Evolutionary conservation across 495 filamentous ascomycete genomes (phyloP).

Genomic region (Echria macrotheca): DNA sequence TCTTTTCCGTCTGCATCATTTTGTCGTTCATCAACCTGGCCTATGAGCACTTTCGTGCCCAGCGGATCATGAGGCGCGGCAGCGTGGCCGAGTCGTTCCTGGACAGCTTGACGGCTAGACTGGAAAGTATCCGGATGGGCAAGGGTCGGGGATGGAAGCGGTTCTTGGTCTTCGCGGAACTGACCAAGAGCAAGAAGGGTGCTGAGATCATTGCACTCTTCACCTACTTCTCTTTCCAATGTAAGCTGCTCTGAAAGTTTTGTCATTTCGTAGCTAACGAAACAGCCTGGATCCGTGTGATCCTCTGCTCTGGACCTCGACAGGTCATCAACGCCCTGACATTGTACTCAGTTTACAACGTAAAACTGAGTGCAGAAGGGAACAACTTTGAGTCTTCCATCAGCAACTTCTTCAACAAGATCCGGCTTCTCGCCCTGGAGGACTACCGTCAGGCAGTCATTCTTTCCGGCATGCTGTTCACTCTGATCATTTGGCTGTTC

Average conservation of each 20-base stretch:
- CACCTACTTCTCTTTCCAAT: conserved; percentile 90
- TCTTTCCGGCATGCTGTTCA: conserved; percentile 85
- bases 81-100: conserved; percentile 89
- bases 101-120: conserved; percentile 73
- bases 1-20: conserved; percentile 86
- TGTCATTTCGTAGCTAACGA: conserved; percentile 4
- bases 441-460: conserved; percentile 75
- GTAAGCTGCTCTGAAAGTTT: conserved; percentile 38
- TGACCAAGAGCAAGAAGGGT: conserved; percentile 88
- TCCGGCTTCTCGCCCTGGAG: conserved; percentile 60
- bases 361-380: conserved; percentile 58
- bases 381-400: conserved; percentile 50
- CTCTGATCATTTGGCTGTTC: conserved; percentile 83
- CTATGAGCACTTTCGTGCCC: conserved; percentile 71
- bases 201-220: conserved; percentile 89
- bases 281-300: conserved; percentile 72
- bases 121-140: conserved; percentile 70
- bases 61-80: conserved; percentile 71
- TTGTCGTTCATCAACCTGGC: conserved; percentile 71
- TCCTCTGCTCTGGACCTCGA: conserved; percentile 86
- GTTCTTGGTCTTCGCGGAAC: conserved; percentile 85
- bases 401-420: conserved; percentile 68
- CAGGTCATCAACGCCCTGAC: conserved; percentile 86
- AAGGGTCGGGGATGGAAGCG: conserved; percentile 67
- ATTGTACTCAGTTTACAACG: conserved; percentile 67